Base-by-base conservation (phyloP, 2,329 filamentous ascomycete genomes). In the Botrytis galanthina region DNA sequence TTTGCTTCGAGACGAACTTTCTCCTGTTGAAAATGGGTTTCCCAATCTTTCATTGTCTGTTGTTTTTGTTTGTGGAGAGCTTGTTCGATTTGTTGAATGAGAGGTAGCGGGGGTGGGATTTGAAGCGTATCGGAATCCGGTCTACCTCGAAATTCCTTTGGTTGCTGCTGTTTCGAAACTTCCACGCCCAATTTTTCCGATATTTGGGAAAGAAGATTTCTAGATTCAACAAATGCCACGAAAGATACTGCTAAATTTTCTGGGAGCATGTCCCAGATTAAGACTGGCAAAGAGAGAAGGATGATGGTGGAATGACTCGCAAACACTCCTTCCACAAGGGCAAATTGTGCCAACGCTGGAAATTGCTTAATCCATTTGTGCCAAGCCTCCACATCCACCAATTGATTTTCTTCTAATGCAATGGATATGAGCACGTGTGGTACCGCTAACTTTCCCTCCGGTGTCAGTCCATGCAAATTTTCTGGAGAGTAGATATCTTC, bases 401-500 rank as follows among this genome's bases (percentile, higher is more conserved):
- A 82, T 75, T 89, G 87, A 70, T 90, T 84, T 18, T 88, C 87
- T 77, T 90, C 88, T 0, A 90, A 81, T 0, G 88, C 87, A 9
- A 90, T 79, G 0, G 87, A 89, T 44, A 90, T 88, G 85, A 90
- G 88, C 59, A 90, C 87, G 75, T 90, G 88, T 5, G 88, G 88
- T 32, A 79, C 59, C 26, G 62, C 46, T 37, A 68, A 59, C 32
- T 74, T 71, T 20, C 75, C 74, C 20, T 72, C 69, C 1, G 51
- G 39, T 37, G 73, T 64, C 3, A 72, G 18, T n/a, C 70, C 54
- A 26, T 68, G 69, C 14, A 76, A 37, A 16, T 54, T 70, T 20
- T 71, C 72, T 29, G 62, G 42, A 44, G 29, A 62, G 54, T 76
- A 75, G 4, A 61, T 57, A 20, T 75, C 72, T 51, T 68, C 70